Conservation (phyloP, 352 stramenopile genomes). For the Thalassiosira hispida region DNA sequence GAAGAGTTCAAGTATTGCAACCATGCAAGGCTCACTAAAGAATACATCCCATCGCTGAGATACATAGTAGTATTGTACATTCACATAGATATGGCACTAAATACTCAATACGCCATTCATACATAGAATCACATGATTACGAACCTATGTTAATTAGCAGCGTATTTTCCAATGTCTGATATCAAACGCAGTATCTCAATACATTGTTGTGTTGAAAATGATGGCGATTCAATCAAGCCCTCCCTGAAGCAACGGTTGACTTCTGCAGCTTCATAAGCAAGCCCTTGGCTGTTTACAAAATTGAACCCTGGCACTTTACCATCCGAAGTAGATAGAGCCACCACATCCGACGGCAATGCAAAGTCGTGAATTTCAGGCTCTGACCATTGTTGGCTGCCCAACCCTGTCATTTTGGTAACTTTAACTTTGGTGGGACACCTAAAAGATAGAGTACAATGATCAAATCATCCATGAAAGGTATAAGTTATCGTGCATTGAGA, state of each 20-base stretch:
- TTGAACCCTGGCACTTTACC: constrained; percentile 47
- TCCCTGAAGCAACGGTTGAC: constrained; percentile 60
- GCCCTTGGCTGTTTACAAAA: constrained; percentile 59
- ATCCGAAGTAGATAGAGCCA: constrained; percentile 24
- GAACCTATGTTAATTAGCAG: constrained; percentile 15
- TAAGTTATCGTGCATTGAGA: neutral
- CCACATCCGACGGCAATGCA: constrained; percentile 40
- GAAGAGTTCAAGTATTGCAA: too few species aligned
- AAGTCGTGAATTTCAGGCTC: constrained; percentile 37
- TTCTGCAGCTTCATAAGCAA: constrained; percentile 56
- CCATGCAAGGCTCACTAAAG: too few species aligned
- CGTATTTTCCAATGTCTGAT: constrained; percentile 46
- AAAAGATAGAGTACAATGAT: neutral
- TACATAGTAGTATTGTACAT: too few species aligned
- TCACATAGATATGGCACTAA: too few species aligned
- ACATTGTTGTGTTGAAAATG: constrained; percentile 47
- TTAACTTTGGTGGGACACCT: constrained; percentile 57
- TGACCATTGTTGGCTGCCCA: constrained; percentile 51
- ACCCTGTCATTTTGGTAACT: constrained; percentile 58
- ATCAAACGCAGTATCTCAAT: constrained; percentile 54
- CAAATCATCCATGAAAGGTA: neutral
- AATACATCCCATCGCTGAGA: too few species aligned
- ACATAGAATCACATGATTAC: neutral
- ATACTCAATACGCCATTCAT: too few species aligned
- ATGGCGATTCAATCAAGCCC: constrained; percentile 45